Evolutionary conservation across 768 basidiomycete species (phyloP).

Genomic region (Cystobasidium ongulense): DNA sequence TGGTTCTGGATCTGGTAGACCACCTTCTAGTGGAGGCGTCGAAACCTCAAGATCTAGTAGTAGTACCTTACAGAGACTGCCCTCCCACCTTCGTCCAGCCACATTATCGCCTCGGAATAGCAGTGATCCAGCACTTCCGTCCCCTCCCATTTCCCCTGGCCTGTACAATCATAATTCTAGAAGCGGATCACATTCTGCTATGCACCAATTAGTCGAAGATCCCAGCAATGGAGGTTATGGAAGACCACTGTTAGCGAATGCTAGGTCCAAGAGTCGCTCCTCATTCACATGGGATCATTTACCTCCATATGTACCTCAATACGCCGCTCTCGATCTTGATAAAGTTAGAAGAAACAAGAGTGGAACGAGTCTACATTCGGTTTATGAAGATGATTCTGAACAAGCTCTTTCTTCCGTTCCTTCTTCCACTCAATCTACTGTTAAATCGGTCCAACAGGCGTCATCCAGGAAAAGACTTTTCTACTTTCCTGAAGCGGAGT

Average conservation of each 20-base stretch:
- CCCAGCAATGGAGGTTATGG: background rate
- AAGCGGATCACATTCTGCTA: background rate
- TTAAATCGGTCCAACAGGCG: background rate
- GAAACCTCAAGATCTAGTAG: background rate
- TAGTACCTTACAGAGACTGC: background rate
- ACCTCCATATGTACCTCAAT: constrained; percentile 21
- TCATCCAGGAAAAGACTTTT: constrained; percentile 10
- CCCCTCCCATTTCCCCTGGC: background rate
- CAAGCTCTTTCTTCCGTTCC: background rate
- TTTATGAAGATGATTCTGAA: constrained; percentile 21
- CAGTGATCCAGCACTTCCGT: background rate
- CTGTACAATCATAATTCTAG: background rate
- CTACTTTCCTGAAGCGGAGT: constrained; percentile 26
- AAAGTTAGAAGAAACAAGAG: constrained; percentile 15
- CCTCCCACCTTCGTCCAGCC: background rate
- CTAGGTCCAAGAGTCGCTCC: constrained; percentile 7
- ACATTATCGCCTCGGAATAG: background rate
- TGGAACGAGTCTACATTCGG: constrained; percentile 20
- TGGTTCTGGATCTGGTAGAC: background rate
- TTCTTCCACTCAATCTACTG: background rate
- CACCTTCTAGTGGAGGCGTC: background rate
- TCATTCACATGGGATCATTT: constrained; percentile 29
- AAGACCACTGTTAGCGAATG: background rate
- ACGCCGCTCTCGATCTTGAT: constrained; percentile 18
- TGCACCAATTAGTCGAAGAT: background rate